These are phyloP conservation scores for Russula vinacea DNA, from an alignment of 768 basidiomycete species.

Conservation along the genomic window DNA sequence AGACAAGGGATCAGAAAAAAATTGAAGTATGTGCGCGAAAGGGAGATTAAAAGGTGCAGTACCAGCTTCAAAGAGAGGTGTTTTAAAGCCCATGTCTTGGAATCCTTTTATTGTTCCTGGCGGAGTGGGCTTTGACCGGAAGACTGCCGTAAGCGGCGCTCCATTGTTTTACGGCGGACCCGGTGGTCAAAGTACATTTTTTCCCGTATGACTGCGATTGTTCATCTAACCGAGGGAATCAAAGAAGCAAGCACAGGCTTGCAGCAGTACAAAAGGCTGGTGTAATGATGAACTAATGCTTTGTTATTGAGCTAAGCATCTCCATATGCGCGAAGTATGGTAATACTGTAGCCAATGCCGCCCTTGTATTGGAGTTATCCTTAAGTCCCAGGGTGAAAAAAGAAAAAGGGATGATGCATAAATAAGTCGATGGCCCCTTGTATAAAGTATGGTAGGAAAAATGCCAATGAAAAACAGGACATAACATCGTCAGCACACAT, in stretches of 20 bases:
- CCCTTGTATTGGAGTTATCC: constrained; percentile 10
- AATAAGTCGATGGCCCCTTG: constrained; percentile 2
- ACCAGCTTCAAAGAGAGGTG: not conserved
- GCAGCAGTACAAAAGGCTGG: constrained; percentile 1
- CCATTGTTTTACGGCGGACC: not conserved
- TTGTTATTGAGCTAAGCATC: not conserved
- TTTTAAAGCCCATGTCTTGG: not conserved
- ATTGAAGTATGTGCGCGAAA: not conserved
- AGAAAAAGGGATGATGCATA: not conserved
- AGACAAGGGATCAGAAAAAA: constrained; percentile 1
- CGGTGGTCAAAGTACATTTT: not conserved
- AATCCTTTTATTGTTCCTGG: not conserved
- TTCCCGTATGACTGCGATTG: constrained; percentile 5
- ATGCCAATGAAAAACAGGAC: not conserved
- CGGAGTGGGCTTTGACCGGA: not conserved
- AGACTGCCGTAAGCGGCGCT: constrained; percentile 3
- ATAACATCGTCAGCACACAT: constrained; percentile 3
- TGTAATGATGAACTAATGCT: not conserved
- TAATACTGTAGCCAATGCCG: constrained; percentile 1
- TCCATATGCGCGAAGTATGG: not conserved
- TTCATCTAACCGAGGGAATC: not conserved
- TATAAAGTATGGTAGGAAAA: not conserved
- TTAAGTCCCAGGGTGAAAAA: not conserved
- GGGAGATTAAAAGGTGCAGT: not conserved
- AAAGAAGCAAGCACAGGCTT: constrained; percentile 11